These are phyloP conservation scores for Leucocoprinus leucothites DNA, from an alignment of 768 basidiomycete species.

Conservation along the genomic window DNA sequence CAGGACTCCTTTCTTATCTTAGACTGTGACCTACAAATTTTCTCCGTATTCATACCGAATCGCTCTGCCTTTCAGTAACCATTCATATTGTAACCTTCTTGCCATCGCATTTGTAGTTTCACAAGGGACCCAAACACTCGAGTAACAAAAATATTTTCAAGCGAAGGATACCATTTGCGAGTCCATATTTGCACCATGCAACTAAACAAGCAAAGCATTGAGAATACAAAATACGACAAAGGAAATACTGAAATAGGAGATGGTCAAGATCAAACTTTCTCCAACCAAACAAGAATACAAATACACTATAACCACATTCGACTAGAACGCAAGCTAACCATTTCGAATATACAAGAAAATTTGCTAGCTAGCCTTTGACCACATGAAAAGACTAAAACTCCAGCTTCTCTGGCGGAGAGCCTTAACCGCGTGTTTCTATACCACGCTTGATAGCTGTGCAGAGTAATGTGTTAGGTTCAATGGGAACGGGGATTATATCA, in stretches of 20 bases:
- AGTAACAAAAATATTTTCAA: too few relatives aligned
- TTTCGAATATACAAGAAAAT: neutral
- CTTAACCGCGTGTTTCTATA: slow-evolving; percentile 33
- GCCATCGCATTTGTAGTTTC: too few relatives aligned
- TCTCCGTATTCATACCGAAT: too few relatives aligned
- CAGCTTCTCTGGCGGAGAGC: neutral
- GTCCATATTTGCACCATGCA: too few relatives aligned
- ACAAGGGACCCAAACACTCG: too few relatives aligned
- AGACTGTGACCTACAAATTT: too few relatives aligned
- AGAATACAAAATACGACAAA: neutral
- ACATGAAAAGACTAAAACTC: neutral
- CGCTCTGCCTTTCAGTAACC: too few relatives aligned
- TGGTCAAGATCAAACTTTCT: neutral
- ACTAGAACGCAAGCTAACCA: neutral
- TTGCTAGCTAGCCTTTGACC: neutral
- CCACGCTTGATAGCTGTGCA: slow-evolving; percentile 55
- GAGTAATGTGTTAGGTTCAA: slow-evolving; percentile 7
- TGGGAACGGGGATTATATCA: neutral
- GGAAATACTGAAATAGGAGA: neutral
- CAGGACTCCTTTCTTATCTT: too few relatives aligned
- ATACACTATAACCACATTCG: neutral
- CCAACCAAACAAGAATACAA: neutral
- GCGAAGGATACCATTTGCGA: too few relatives aligned
- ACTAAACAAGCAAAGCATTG: too few relatives aligned
- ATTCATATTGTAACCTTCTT: too few relatives aligned